Base-by-base conservation (phyloP, 2,329 filamentous ascomycete genomes). In the Pseudocercospora ulei region DNA sequence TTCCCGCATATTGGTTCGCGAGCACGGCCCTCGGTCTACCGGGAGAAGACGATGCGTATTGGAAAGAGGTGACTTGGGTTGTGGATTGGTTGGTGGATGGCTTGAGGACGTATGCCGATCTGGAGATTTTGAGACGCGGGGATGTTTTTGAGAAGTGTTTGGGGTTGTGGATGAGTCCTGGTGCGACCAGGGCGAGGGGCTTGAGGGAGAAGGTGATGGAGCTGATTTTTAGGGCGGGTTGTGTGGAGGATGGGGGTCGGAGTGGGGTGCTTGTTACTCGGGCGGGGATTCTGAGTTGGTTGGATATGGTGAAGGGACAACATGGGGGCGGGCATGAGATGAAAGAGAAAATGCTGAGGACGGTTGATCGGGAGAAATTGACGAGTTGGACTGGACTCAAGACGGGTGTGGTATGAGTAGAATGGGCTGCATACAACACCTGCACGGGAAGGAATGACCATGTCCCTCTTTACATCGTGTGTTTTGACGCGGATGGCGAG, bases 191-290 rank as follows among this genome's bases (percentile, higher is more conserved):
- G 11, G 66, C 69, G 9, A 48, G 50, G 24, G 16, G 22, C 4
- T 65, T 80, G 9, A 75, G 76, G 42, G 75, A 73, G 37, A 75
- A 78, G 56, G 70, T 90, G 13, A 50, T 76, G 7, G 66, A 69
- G 44, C 48, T 78, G 8, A 44, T 92, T 9, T 79, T 78, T 53
- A 71, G 80, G 25, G 76, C 78, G 2, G 77, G 76, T 0, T 71
- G 70, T 29, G 73, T 87, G 19, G 72, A 77, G 18, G 77, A 73
- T 1, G 85, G 82, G 1, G n/a, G n/a, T n/a, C n/a, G n/a, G 11
- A 84, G 81, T 59, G 82, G 78, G 3, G 88, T 81, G n/a, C 66
- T 93, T 29, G 71, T 85, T 23, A 92, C 85, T 1, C 69, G 86
- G 40, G 78, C 80, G 27, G 83, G 82, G 9, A 65, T 82, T 12